Evolutionary conservation across 257 asterid genomes (phyloP), one percentile per base, ranked within the genome.

Genomic region (Solanum piurae): DNA sequence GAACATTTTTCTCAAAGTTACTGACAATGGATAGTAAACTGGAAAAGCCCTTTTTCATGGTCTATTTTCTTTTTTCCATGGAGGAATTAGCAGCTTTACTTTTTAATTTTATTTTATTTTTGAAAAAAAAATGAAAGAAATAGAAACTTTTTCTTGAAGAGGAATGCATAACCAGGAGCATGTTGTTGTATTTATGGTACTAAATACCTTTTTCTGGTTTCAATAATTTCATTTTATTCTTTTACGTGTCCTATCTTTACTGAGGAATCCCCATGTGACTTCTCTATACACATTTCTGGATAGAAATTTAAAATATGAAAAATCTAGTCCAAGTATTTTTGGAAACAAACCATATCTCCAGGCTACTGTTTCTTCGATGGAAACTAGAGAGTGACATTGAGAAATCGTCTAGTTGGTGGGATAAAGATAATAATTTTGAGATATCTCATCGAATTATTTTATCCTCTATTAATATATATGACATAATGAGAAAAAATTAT

Each of bases 1-100:
- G 68, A 46, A 64, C 85, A 46, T 29, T 80, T 80, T 80, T 80
- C 85, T 80, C 85, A 80, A 80, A 49, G 85, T 80, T 80, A 80
- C 85, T 80, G 85, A 80, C 85, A 46, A 80, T 49, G 29, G 68
- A 29, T 80, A 29, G 44, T 80, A 80, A 80, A 80, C 85, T 16
- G 69, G 85, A 80, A 80, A 80, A 46, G 40, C 85, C 69, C 85
- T 80, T 80, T 49, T 80, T 4, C 21, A 80, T 80, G 34, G 14
- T 80, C 69, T 80, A 29, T 46, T 9, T 80, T 80, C 5, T 44
- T 71, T 9, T 16, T 16, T 37, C 68, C 85, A 80, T 25, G 31
- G 87, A 49, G 87, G 83, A 86, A 40, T 71, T 40, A 36, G 42
- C 64, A 71, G 79, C 62, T 66, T 85, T 68, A 31, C 23, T 27